Percentiles rank a stretch among this genome's conserved stretches.
These are phyloP conservation scores for Harringtonia aguacate DNA, from an alignment of 2,329 filamentous ascomycete species.

Conservation along the genomic window DNA sequence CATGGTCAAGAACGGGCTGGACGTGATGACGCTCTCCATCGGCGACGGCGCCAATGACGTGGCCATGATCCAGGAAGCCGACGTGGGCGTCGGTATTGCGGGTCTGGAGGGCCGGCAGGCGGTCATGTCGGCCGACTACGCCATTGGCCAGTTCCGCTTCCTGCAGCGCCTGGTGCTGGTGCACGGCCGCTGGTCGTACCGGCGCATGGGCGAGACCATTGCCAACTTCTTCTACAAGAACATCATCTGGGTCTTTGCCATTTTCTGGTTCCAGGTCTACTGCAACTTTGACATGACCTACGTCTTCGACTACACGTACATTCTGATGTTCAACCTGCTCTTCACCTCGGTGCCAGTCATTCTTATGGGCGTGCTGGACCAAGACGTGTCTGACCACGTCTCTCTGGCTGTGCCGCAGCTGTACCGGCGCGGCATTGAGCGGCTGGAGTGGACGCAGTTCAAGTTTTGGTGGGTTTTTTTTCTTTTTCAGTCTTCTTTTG, in stretches of 20 bases:
- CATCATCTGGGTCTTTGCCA: slow-evolving; percentile 90
- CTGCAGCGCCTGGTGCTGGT: slow-evolving; percentile 77
- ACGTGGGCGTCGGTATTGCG: slow-evolving; percentile 93
- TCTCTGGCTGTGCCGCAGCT: slow-evolving; percentile 91
- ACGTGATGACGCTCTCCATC: slow-evolving; percentile 92
- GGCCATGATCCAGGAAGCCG: slow-evolving; percentile 94
- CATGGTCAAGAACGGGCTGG: slow-evolving; percentile 88
- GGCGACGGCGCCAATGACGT: slow-evolving; percentile 94
- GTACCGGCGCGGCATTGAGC: slow-evolving; percentile 90
- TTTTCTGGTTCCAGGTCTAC: slow-evolving; percentile 97
- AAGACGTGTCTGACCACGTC: slow-evolving; percentile 90
- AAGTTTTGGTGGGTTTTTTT: slow-evolving; percentile 80
- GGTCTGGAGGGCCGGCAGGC: slow-evolving; percentile 88
- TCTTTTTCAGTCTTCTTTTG: not conserved
- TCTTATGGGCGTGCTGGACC: slow-evolving; percentile 91
- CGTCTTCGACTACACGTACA: slow-evolving; percentile 96
- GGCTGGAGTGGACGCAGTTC: slow-evolving; percentile 86
- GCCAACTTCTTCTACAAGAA: slow-evolving; percentile 99
- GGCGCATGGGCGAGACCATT: slow-evolving; percentile 82
- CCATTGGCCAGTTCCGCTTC: slow-evolving; percentile 88
- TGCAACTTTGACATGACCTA: slow-evolving; percentile 95
- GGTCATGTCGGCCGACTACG: slow-evolving; percentile 93
- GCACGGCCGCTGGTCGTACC: slow-evolving; percentile 93
- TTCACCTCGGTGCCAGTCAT: slow-evolving; percentile 94
- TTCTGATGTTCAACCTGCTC: slow-evolving; percentile 89